Percentiles rank a stretch among this genome's conserved stretches.
Evolutionary conservation across 2,329 filamentous ascomycete genomes (phyloP).

Genomic region (Salinomyces thailandicus): DNA sequence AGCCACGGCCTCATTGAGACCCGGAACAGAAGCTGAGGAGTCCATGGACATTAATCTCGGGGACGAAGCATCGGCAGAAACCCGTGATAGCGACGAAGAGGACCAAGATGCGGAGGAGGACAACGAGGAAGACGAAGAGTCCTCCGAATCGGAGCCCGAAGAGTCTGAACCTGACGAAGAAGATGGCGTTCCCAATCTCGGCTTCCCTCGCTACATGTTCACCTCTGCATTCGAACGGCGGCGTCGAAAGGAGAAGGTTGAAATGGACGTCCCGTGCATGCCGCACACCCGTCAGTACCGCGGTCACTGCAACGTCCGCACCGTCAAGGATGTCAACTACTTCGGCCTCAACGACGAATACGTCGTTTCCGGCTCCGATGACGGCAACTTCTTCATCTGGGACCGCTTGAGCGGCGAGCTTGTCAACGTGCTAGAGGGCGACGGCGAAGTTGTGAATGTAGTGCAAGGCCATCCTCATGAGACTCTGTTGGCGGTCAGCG

Average conservation of each 20-base stretch:
- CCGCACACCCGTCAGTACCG: conserved; percentile 48
- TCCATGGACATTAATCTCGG: conserved; percentile 3
- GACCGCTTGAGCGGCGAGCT: conserved; percentile 51
- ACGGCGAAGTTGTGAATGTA: conserved; percentile 61
- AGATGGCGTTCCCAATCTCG: conserved; percentile 24
- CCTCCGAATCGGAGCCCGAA: conserved; percentile 14
- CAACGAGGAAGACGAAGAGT: conserved; percentile 18
- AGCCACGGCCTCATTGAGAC: background rate
- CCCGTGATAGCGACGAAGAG: conserved; percentile 8
- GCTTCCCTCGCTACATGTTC: conserved; percentile 31
- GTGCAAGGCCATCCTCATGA: conserved; percentile 59
- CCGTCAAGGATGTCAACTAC: conserved; percentile 60
- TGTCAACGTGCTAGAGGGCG: conserved; percentile 55
- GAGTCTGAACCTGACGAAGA: conserved; percentile 28
- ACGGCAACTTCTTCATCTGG: conserved; percentile 59
- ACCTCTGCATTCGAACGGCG: conserved; percentile 40
- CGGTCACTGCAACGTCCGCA: conserved; percentile 57
- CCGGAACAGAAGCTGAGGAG: background rate
- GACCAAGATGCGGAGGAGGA: conserved; percentile 14
- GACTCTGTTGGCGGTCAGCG: conserved; percentile 54
- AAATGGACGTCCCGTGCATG: conserved; percentile 44
- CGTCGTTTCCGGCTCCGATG: conserved; percentile 56
- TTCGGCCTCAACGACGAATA: conserved; percentile 58
- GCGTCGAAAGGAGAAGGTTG: conserved; percentile 41
- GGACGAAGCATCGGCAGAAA: conserved; percentile 6